A percentile compares a stretch with the other conserved stretches of the same genome.
Conservation (phyloP, 2,329 filamentous ascomycete genomes). For the Colletotrichum nymphaeae region DNA sequence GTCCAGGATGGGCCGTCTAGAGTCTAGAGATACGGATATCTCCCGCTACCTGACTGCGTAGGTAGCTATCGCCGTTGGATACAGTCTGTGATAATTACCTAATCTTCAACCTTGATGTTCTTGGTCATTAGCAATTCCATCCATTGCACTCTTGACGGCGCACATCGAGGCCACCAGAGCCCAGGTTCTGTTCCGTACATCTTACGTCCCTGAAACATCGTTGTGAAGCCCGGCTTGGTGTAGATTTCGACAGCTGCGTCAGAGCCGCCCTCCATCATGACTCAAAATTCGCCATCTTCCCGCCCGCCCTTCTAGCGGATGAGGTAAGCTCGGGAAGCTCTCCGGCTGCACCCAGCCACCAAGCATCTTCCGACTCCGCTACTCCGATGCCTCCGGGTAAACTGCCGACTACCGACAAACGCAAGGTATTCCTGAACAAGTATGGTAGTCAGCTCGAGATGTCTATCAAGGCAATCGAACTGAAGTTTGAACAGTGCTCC, state of each 20-base stretch:
- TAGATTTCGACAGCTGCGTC: constrained; percentile 17
- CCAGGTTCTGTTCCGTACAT: background rate
- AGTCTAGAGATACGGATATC: background rate
- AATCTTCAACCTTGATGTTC: background rate
- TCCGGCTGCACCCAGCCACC: background rate
- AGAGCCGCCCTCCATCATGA: constrained; percentile 31
- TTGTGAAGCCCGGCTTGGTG: background rate
- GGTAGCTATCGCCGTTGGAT: background rate
- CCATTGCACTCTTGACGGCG: too few species aligned
- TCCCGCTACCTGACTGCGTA: background rate
- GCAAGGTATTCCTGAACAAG: background rate
- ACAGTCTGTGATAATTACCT: constrained; percentile 19
- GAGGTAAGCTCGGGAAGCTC: background rate
- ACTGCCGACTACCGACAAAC: background rate
- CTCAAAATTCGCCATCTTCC: constrained; percentile 16
- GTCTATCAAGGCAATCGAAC: too few species aligned
- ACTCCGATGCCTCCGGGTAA: too few species aligned
- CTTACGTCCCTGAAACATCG: constrained; percentile 32
- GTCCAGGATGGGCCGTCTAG: background rate
- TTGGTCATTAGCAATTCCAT: background rate
- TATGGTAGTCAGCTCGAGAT: too few species aligned
- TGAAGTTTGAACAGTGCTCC: too few species aligned
- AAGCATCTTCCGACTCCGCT: background rate
- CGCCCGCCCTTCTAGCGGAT: background rate
- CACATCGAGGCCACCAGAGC: background rate